Evolutionary conservation across 371 early-diverging fungal genomes (phyloP), one percentile per base, ranked within the genome.

Genomic region (Apophysomyces elegans): DNA sequence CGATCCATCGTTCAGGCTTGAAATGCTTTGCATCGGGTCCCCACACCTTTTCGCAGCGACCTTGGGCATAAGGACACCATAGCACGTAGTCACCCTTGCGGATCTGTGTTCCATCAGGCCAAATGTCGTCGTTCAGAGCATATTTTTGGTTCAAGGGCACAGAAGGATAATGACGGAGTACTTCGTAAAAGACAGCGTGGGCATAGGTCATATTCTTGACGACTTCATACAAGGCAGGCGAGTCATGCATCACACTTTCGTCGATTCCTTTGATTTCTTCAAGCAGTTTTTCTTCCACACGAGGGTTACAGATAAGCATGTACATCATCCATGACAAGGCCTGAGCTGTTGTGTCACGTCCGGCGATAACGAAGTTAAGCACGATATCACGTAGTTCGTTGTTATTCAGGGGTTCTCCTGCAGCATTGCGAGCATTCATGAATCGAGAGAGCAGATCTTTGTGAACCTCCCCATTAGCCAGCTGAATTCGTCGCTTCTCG

Each of bases 311-410:
- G 21, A 76, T 63, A 11, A 93, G 64, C 18, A 73, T 76, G 46
- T 81, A 90, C 61, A 89, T 84, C 45, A 83, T 70, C 93, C 93
- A 93, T 14, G 84, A 81, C 7, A 91, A 75, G 0, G 62, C 62
- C 54, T 88, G 88, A 0, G 90, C 90, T 2, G 92, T 91, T 0
- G 91, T 90, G 65, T 91, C 91, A 8, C 90, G 80, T 0, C 83
- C 83, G 36, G 80, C 89, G 68, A 91, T 85, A 41, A 90, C 78
- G 62, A 91, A 87, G 77, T 91, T 93, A 32, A 91, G 63, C 5
- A 91, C 78, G 58, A 83, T 75, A 66, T 93, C 93, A 9, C 84
- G 69, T 13, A 72, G 56, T 64, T 87, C 83, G 2, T 73, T 71
- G 66, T 90, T 86, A 13, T 62, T 76, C 5, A 86, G 66, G 1